A percentile compares a stretch with the other conserved stretches of the same genome.
Evolutionary conservation across 176 grass and related monocot species (phyloP).

Genomic region (Calamus simplicifolius): DNA sequence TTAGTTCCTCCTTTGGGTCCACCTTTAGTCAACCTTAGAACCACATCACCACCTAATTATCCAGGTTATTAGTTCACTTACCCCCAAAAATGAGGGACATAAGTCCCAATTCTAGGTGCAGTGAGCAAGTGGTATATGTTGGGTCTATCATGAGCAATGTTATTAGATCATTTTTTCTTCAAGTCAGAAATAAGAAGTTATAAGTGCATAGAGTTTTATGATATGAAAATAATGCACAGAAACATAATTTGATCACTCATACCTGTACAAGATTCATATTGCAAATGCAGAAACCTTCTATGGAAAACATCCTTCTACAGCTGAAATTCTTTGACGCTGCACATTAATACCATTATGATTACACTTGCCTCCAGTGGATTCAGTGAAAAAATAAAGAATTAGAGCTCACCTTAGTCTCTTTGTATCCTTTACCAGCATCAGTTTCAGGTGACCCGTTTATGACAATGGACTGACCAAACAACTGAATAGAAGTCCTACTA

Average conservation of each 20-base stretch:
- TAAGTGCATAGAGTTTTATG: too few species aligned
- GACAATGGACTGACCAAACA: conserved; percentile 11
- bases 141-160: too few species aligned
- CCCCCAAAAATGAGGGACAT: too few species aligned
- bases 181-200: too few species aligned
- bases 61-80: too few species aligned
- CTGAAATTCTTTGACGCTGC: background rate
- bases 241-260: background rate
- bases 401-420: background rate
- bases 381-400: background rate
- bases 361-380: background rate
- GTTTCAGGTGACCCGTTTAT: background rate
- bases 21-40: too few species aligned
- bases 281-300: background rate
- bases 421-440: background rate
- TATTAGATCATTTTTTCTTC: too few species aligned
- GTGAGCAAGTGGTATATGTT: too few species aligned
- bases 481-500: background rate
- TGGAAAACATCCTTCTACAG: background rate
- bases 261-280: background rate
- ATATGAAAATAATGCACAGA: too few species aligned
- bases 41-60: too few species aligned
- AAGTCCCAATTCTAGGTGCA: too few species aligned
- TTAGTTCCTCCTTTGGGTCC: too few species aligned
- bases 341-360: background rate